Evolutionary conservation across 768 basidiomycete species (phyloP).

Genomic region (Gymnopilus junonius): DNA sequence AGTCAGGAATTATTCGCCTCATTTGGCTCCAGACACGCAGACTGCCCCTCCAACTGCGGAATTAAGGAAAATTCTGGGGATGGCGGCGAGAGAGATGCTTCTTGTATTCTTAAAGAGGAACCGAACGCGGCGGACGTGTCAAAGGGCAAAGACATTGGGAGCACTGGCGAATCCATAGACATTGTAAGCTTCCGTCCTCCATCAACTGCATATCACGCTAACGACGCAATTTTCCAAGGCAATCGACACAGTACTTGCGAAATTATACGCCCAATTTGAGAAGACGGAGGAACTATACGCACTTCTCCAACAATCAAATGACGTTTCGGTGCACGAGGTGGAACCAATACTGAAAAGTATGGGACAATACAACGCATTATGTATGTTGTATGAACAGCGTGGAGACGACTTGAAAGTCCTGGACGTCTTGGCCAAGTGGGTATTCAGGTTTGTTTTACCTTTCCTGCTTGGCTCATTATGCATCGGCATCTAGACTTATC

Average conservation of each 20-base stretch:
- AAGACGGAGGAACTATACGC: slow-evolving; percentile 65
- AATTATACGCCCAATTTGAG: slow-evolving; percentile 66
- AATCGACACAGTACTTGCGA: slow-evolving; percentile 83
- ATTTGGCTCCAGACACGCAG: slow-evolving; percentile 72
- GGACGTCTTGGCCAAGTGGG: slow-evolving; percentile 67
- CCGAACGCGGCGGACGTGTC: slow-evolving; percentile 48
- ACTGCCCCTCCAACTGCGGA: slow-evolving; percentile 73
- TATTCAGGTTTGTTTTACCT: slow-evolving; percentile 16
- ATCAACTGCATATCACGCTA: not conserved
- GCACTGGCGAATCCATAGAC: slow-evolving; percentile 26
- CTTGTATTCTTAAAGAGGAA: slow-evolving; percentile 68
- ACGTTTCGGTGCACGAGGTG: slow-evolving; percentile 62
- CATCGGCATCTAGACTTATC: slow-evolving; percentile 49
- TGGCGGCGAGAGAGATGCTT: slow-evolving; percentile 79
- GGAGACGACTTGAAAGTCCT: slow-evolving; percentile 67
- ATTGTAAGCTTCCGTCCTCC: slow-evolving; percentile 19
- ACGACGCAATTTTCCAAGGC: slow-evolving; percentile 44
- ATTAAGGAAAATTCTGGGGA: slow-evolving; percentile 62
- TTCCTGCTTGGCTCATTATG: not conserved
- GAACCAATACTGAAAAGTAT: slow-evolving; percentile 56
- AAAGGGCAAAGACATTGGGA: slow-evolving; percentile 25
- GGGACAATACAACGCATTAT: slow-evolving; percentile 64
- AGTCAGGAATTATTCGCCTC: slow-evolving; percentile 92
- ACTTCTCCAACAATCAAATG: slow-evolving; percentile 58
- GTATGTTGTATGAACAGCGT: slow-evolving; percentile 59